These are phyloP conservation scores for Camelina hispida DNA, from an alignment of 345 rosid genomes.

Conservation along the genomic window DNA sequence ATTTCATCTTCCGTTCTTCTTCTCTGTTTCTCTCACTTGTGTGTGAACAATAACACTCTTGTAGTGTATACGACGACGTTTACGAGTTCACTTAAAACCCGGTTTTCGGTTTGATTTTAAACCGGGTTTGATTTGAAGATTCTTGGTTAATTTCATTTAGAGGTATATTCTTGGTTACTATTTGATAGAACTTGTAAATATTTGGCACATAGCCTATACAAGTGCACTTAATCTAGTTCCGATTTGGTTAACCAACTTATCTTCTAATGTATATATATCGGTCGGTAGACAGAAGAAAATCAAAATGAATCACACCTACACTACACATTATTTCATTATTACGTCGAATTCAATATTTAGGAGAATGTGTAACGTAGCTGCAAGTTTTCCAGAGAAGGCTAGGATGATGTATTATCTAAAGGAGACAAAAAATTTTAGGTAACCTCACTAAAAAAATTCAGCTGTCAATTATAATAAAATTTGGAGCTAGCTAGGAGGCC, in stretches of 20 bases:
- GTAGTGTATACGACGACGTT: neutral
- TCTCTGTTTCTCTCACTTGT: too few species aligned
- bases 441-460: slow-evolving; percentile 3
- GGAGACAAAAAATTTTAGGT: neutral
- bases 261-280: neutral
- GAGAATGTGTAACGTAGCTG: neutral
- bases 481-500: slow-evolving; percentile 3
- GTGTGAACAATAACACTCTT: neutral
- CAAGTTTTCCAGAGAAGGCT: neutral
- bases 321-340: neutral
- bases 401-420: neutral
- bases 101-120: neutral
- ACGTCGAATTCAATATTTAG: neutral
- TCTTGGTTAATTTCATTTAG: neutral
- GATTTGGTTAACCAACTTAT: neutral
- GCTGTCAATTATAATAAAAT: slow-evolving; percentile 6
- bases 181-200: too few species aligned
- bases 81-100: neutral
- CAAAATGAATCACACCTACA: too few species aligned
- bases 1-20: slow-evolving; percentile 30
- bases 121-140: neutral
- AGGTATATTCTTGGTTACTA: too few species aligned
- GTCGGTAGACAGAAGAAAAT: neutral
- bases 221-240: neutral
- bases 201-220: neutral